These are phyloP conservation scores for Blastocrithidia nonstop DNA, from an alignment of 208 protist genomes.

Conservation along the genomic window DNA sequence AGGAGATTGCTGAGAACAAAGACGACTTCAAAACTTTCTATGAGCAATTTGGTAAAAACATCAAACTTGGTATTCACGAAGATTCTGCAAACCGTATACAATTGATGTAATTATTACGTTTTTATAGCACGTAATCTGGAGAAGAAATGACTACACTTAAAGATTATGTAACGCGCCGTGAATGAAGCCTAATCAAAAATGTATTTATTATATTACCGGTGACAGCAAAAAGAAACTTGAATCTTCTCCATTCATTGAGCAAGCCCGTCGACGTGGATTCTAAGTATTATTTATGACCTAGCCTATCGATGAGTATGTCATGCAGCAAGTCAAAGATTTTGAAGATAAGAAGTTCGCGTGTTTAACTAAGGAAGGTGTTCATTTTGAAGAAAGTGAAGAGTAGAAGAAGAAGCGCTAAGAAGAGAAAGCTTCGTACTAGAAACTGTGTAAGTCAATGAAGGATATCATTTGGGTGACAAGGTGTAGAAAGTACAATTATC, in stretches of 20 bases:
- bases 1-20: slow-evolving; percentile 81
- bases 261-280: slow-evolving; percentile 57
- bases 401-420: slow-evolving; percentile 95
- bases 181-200: slow-evolving; percentile 92
- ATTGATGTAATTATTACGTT: slow-evolving; percentile 95
- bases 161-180: slow-evolving; percentile 84
- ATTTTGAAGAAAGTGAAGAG: slow-evolving; percentile 94
- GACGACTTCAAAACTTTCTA: slow-evolving; percentile 86
- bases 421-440: slow-evolving; percentile 85
- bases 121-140: slow-evolving; percentile 66
- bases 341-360: slow-evolving; percentile 94
- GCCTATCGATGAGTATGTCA: slow-evolving; percentile 98
- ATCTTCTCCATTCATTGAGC: slow-evolving; percentile 76
- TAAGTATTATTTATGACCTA: slow-evolving; percentile 95
- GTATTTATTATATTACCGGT: slow-evolving; percentile 89
- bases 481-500: slow-evolving; percentile 97
- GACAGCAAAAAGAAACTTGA: slow-evolving; percentile 60
- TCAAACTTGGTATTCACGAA: slow-evolving; percentile 97
- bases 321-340: slow-evolving; percentile 89
- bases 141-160: slow-evolving; percentile 64
- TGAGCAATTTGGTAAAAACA: slow-evolving; percentile 90
- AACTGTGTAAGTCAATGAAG: slow-evolving; percentile 95
- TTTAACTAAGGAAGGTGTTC: slow-evolving; percentile 97
- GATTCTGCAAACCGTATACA: slow-evolving; percentile 92
- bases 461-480: slow-evolving; percentile 98